Conservation (phyloP, 805 yeast genomes). For the Vanderwaltozyma yarrowii region DNA sequence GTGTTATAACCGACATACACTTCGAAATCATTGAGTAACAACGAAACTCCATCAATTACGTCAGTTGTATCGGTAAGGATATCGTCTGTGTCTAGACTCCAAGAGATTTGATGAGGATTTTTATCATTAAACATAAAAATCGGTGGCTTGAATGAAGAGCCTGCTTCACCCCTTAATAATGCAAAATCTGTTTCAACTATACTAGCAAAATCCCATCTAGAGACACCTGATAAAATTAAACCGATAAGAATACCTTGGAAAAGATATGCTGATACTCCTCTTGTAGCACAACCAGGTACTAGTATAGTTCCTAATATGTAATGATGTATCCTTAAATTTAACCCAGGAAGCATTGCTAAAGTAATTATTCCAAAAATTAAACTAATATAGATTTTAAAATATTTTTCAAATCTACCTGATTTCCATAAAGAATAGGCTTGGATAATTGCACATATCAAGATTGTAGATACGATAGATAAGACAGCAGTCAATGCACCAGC, state of each 20-base stretch:
- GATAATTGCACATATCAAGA: constrained; percentile 46
- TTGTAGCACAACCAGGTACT: constrained; percentile 75
- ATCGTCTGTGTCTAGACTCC: constrained; percentile 15
- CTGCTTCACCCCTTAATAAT: constrained; percentile 65
- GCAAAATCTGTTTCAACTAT: constrained; percentile 67
- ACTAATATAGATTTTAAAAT: constrained; percentile 42
- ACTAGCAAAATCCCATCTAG: constrained; percentile 91
- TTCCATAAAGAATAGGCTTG: constrained; percentile 79
- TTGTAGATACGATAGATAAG: constrained; percentile 35
- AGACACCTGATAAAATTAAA: constrained; percentile 68
- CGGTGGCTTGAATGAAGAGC: constrained; percentile 43
- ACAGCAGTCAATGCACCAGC: constrained; percentile 71
- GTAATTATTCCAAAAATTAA: constrained; percentile 36
- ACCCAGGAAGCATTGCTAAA: constrained; percentile 47
- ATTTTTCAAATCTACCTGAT: constrained; percentile 56
- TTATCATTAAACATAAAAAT: constrained; percentile 20
- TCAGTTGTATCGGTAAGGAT: constrained; percentile 16
- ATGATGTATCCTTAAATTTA: constrained; percentile 72
- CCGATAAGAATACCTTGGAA: constrained; percentile 85
- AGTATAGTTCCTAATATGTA: constrained; percentile 68
- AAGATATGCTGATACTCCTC: constrained; percentile 56
- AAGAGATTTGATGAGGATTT: constrained; percentile 19
- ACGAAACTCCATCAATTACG: constrained; percentile 42
- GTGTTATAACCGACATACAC: constrained; percentile 48
- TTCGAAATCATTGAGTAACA: constrained; percentile 73